Conservation (phyloP, 2,329 filamentous ascomycete genomes). For the Calonectria leucothoes region DNA sequence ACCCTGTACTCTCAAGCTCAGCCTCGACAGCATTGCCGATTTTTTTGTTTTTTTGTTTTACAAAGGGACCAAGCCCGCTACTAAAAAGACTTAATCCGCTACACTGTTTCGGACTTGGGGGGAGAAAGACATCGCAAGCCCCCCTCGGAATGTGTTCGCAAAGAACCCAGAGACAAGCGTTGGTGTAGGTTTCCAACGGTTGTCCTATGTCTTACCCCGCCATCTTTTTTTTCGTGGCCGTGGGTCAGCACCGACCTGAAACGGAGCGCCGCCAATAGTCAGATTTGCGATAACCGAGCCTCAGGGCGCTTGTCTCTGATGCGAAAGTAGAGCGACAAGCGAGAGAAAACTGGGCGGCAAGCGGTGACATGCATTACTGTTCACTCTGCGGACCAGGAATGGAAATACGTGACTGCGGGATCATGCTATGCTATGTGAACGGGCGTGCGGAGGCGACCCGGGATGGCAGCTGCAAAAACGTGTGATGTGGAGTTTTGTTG, state of each 20-base stretch:
- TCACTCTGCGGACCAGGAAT: not conserved
- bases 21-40: not conserved
- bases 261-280: not conserved
- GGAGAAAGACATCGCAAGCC: not conserved
- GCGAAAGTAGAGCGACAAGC: not conserved
- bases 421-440: constrained; percentile 6
- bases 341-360: not conserved
- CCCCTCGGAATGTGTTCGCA: not conserved
- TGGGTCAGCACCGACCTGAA: not conserved
- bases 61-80: not conserved
- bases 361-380: constrained; percentile 4
- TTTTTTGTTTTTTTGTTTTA: too few species aligned
- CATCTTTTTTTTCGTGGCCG: not conserved
- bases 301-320: not conserved
- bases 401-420: not conserved
- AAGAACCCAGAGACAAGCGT: not conserved
- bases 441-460: constrained; percentile 2
- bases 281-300: not conserved
- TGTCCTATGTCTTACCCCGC: not conserved
- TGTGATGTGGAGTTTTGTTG: constrained; percentile 30
- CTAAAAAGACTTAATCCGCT: not conserved
- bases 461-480: constrained; percentile 1
- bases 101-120: not conserved
- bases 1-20: not conserved
- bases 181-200: not conserved